Base-by-base conservation (phyloP, 2,329 filamentous ascomycete species). In the Ophiostoma perfectum region DNA sequence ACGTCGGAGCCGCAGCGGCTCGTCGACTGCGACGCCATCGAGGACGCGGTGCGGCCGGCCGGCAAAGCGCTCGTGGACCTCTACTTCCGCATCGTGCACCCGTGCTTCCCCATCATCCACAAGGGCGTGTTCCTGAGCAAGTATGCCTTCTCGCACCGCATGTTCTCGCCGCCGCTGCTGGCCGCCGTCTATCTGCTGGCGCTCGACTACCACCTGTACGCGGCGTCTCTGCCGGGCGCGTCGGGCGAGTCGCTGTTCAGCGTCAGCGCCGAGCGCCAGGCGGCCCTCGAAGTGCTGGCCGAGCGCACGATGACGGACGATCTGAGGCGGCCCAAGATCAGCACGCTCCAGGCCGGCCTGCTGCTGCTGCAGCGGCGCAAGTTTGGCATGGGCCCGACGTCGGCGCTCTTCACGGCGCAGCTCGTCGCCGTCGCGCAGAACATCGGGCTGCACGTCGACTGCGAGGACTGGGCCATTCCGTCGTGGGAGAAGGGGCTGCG, bases 391-490 rank as follows among this genome's bases (percentile, higher is more conserved):
- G 89, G 91, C 73, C 88, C 89, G 9, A 89, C 91, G 73, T 90
- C 93, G 67, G 94, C 92, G 86, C 90, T 90, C 1, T 82, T 94
- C 68, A 96, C 92, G 0, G 91, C 91, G 4, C 93, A 97, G 76
- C 80, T 97, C 36, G 92, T 97, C 8, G 93, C 92, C 38, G 88
- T 94, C 60, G 90, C 87, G 0, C 92, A 96, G 76, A 92, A 96
- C 77, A 83, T 97, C 4, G 93, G 93, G 58, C 81, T 97, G 47
- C 93, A 97, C 76, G 86, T 96, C 55, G 92, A 97, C 78, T 96
- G 92, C 79, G 87, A 89, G 5, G 83, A 83, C 67, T 97, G 93
- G 93, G 91, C 91, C 70, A 94, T 97, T 67, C 91, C 92, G 42
- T 83, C 84, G 0, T 96, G 93, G 92, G 93, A 97, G 77, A 90